These are phyloP conservation scores for Hyphopichia burtonii DNA, from an alignment of 1,139 yeast genomes.

Conservation along the genomic window DNA sequence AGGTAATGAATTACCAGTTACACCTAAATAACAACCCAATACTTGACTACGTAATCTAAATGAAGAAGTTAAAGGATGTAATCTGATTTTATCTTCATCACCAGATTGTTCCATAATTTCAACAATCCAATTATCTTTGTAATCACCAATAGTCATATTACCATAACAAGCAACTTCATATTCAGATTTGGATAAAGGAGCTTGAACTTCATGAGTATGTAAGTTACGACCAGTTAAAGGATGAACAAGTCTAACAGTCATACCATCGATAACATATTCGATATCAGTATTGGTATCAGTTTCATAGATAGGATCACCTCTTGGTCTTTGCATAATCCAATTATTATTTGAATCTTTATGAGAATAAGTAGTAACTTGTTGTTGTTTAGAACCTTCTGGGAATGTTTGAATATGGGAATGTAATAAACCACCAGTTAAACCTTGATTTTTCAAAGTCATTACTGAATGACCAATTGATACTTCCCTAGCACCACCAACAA, in stretches of 20 bases:
- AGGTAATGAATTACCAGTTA: conserved; percentile 78
- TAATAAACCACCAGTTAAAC: conserved; percentile 85
- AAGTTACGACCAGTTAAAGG: conserved; percentile 82
- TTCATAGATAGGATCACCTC: conserved; percentile 57
- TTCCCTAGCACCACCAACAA: conserved; percentile 88
- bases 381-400: conserved; percentile 96
- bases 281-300: conserved; percentile 50
- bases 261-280: conserved; percentile 68
- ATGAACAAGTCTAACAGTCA: conserved; percentile 75
- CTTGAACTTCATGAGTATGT: conserved; percentile 81
- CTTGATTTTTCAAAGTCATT: conserved; percentile 84
- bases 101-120: conserved; percentile 83
- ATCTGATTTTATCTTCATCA: conserved; percentile 57
- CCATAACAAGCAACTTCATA: conserved; percentile 96
- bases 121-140: conserved; percentile 89
- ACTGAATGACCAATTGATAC: conserved; percentile 74
- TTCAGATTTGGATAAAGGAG: conserved; percentile 70
- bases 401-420: conserved; percentile 93
- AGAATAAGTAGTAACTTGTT: conserved; percentile 91
- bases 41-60: conserved; percentile 70
- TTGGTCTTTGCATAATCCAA: conserved; percentile 80
- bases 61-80: conserved; percentile 87
- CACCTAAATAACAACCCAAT: conserved; percentile 82
- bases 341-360: conserved; percentile 91
- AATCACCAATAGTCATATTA: conserved; percentile 80